These are phyloP conservation scores for Saccharomycopsis synnaedendra DNA, from an alignment of 805 yeast species.

Conservation along the genomic window DNA sequence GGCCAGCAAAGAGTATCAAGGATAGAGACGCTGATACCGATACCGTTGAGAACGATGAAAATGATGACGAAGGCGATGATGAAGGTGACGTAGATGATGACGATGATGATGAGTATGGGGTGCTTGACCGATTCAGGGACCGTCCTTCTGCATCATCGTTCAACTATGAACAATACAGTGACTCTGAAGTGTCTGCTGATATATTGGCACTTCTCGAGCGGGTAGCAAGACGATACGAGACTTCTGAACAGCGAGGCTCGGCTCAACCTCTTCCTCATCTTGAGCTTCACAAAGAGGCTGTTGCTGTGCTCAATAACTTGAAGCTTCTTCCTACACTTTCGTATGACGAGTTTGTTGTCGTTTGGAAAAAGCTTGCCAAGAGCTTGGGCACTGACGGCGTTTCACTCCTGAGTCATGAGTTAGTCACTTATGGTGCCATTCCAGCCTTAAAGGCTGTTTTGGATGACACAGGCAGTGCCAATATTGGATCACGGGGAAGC, in stretches of 20 bases:
- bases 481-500: slow-evolving; percentile 21
- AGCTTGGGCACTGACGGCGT: slow-evolving; percentile 23
- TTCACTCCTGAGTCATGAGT: slow-evolving; percentile 60
- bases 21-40: slow-evolving; percentile 18
- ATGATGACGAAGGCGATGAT: slow-evolving; percentile 4
- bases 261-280: slow-evolving; percentile 1
- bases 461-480: slow-evolving; percentile 15
- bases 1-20: slow-evolving; percentile 18
- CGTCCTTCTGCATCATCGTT: too few species aligned
- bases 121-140: background rate
- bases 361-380: slow-evolving; percentile 30
- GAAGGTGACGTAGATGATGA: slow-evolving; percentile 18
- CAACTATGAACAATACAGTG: too few species aligned
- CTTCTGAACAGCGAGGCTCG: background rate
- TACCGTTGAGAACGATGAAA: slow-evolving; percentile 15
- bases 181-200: too few species aligned
- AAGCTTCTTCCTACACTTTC: slow-evolving; percentile 12
- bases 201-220: background rate
- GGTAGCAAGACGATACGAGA: background rate
- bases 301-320: slow-evolving; percentile 16
- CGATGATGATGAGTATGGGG: slow-evolving; percentile 17
- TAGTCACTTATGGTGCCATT: slow-evolving; percentile 57
- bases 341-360: slow-evolving; percentile 21
- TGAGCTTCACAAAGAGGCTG: slow-evolving; percentile 4
- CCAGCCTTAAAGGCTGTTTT: slow-evolving; percentile 30